Evolutionary conservation across 768 basidiomycete genomes (phyloP), one percentile per base, ranked within the genome.

Genomic region (Xerocomellus dryophilus): DNA sequence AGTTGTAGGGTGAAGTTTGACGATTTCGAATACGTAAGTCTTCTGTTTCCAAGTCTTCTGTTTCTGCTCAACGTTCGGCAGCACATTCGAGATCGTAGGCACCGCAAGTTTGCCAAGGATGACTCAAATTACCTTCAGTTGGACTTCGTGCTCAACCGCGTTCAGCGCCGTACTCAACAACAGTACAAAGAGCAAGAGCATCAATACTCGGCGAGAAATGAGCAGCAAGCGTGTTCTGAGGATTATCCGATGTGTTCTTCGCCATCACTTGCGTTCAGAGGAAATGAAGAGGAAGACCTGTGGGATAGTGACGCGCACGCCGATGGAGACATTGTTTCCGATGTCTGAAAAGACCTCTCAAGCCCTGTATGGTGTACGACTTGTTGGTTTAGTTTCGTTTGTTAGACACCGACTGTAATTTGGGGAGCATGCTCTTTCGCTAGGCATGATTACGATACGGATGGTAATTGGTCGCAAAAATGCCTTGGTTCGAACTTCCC

Each of bases 1-100:
- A 95, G 93, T 67, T 99, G 97, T 70, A 82, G 96, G 36, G 65
- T 79, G 51, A 93, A 93, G 70, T 99, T 95, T 65, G 85, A 88
- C 0, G 88, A 96, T 70, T 96, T 98, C 63, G 81, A 82, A 56
- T 71, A 75, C 60, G 96, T 97, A 62, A 65, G 77, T 36, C 23
- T 25, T 54, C 21, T 47, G 4, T 18, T 50, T 23, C 38, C 20
- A 25, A 31, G 18, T 31, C 14, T 18, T 17, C 14, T 34, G 9
- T 53, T 50, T 34, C 31, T 53, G 46, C 50, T 56, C 18, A 49
- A 34, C 42, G 2, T 53, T 43, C 20, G 25, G 48, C 61, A 97
- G 93, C 94, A 97, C 65, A 77, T 88, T 50, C 70, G 71, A 44
- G 76, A 84, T 15, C 81, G 80, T 44, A 89, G 78, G 63, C 96